Percentiles rank a stretch among this genome's conserved stretches.
phyloP scores from a whole-genome alignment of 768 basidiomycete genomes.

The Termitomyces sp. region DNA sequence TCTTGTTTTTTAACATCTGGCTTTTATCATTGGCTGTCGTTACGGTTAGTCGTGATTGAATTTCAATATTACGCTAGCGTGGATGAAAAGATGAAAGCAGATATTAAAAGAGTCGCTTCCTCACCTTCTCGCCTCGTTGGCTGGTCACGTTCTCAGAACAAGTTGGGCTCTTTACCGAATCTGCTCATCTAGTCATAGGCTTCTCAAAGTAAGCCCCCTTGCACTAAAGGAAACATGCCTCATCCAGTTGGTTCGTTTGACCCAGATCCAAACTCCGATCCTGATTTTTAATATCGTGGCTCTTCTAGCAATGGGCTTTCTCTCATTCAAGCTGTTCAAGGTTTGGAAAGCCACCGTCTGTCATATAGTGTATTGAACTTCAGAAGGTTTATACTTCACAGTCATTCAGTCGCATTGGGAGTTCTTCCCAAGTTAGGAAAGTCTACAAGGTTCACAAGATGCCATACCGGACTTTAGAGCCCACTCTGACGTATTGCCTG shows the following conservation, averaged over 20 bases:
- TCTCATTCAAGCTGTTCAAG: constrained; percentile 41
- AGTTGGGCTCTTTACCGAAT: constrained; percentile 47
- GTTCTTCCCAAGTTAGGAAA: constrained; percentile 37
- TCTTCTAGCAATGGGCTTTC: constrained; percentile 31
- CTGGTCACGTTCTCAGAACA: constrained; percentile 42
- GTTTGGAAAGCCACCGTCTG: constrained; percentile 20
- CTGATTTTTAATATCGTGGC: constrained; percentile 33
- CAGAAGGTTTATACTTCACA: constrained; percentile 39
- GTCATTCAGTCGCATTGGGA: constrained; percentile 48
- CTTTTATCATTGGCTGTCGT: constrained; percentile 40
- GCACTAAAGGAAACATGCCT: not conserved
- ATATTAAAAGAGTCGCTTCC: constrained; percentile 50
- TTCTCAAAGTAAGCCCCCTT: constrained; percentile 28
- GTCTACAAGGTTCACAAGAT: constrained; percentile 40
- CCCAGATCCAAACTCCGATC: constrained; percentile 32
- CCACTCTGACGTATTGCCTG: not conserved
- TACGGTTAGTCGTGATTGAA: constrained; percentile 32
- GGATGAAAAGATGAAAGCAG: constrained; percentile 21
- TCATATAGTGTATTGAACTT: not conserved
- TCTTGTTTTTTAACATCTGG: constrained; percentile 45
- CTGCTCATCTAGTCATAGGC: constrained; percentile 23
- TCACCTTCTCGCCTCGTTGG: constrained; percentile 44
- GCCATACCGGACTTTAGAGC: not conserved
- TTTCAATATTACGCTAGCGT: not conserved
- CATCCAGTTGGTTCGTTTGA: not conserved